Base-by-base conservation (phyloP, 2,329 filamentous ascomycete species). In the Zasmidium citrigriseum region DNA sequence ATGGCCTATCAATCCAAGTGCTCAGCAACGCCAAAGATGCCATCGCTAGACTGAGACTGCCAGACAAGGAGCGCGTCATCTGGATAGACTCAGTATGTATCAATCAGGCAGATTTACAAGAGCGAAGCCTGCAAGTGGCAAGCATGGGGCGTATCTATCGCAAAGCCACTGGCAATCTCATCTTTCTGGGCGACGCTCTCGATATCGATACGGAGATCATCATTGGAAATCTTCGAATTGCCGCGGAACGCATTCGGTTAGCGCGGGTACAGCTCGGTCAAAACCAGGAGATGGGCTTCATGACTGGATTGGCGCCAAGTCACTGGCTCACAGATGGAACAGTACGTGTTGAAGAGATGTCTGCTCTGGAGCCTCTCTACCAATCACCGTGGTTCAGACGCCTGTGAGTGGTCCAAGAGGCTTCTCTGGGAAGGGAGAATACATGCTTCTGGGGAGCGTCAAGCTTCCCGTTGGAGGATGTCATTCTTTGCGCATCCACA, bases 11-110 rank as follows among this genome's bases (percentile, higher is more conserved):
- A 1, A 18, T 57, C 5, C 16, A 44, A 16, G 34, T 52, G 4
- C 54, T 47, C 7, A 12, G 11, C 18, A 51, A 45, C 22, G 46
- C 47, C 12, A 38, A 44, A 21, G 47, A 22, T 20, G 54, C 54
- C 16, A 25, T 57, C 20, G 16, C 18, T 5, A 29, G 54, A 11
- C n/a, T 57, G 9, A 44, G 29, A 25, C 20, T n/a, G 12, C 29
- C 20, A 9, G n/a, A 10, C 22, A 4, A 22, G 16, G n/a, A 34
- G 12, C 47, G 47, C 5, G 18, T 38, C 10, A 12, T 57, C 1
- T 57, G 47, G 34, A 51, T 57, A 7, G 54, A 57, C 29, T 18
- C 47, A 2, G 54, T 57, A 2, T 57, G 47, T 29, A 57, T 57
- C 47, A 52, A 57, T 24, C 54, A 57, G 34, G 23, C 14, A 2